A percentile compares a stretch with the other conserved stretches of the same genome.
Evolutionary conservation across 2,329 filamentous ascomycete genomes (phyloP).

Genomic region (Chalaropsis ovoidea): DNA sequence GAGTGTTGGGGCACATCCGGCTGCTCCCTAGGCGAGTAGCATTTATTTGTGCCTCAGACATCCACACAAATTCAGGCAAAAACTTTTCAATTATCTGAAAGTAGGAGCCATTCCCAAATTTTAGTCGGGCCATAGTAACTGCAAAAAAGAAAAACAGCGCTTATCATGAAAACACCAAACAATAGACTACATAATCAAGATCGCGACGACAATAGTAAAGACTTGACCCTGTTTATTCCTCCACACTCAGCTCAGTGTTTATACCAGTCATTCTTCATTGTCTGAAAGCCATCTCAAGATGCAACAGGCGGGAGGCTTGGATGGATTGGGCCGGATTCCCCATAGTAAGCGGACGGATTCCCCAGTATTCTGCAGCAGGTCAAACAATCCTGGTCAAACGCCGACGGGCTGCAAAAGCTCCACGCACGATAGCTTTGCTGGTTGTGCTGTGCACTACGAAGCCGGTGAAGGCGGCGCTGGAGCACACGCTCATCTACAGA

Average conservation of each 20-base stretch:
- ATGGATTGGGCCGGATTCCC: not conserved
- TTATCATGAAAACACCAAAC: too few species aligned
- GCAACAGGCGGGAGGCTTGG: not conserved
- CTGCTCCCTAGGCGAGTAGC: not conserved
- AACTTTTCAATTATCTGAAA: constrained; percentile 2
- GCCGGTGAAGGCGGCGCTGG: too few species aligned
- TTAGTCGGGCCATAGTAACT: too few species aligned
- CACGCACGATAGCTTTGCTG: not conserved
- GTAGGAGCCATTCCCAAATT: too few species aligned
- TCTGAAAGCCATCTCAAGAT: not conserved
- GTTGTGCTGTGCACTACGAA: not conserved
- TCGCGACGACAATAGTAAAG: too few species aligned
- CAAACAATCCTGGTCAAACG: not conserved
- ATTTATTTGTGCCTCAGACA: constrained; percentile 9
- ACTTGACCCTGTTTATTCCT: too few species aligned
- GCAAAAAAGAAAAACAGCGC: too few species aligned
- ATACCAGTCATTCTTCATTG: not conserved
- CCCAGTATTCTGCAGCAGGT: not conserved
- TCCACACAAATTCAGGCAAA: not conserved
- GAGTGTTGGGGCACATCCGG: not conserved
- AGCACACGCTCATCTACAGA: too few species aligned
- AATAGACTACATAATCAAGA: too few species aligned
- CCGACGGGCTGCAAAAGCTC: not conserved
- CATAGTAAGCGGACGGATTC: not conserved
- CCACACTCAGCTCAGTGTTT: too few species aligned